Evolutionary conservation across 345 rosid species (phyloP).

Genomic region (Dimocarpus longan): DNA sequence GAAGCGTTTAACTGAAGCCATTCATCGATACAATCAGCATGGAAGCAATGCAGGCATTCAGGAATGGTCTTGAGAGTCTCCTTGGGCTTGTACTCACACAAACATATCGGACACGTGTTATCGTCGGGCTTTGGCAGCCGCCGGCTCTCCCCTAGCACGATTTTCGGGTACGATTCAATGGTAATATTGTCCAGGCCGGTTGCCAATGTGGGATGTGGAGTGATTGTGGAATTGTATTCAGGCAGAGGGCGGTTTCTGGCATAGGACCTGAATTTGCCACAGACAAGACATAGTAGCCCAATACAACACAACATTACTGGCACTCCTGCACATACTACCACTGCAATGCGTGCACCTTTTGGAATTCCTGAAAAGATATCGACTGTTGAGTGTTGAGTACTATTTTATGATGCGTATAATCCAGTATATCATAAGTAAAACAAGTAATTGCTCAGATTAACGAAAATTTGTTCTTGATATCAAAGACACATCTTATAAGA

Average conservation of each 20-base stretch:
- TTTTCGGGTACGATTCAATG: constrained; percentile 63
- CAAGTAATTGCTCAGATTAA: no score
- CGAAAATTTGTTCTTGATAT: no score
- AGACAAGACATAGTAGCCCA: constrained; percentile 43
- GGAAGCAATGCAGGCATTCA: constrained; percentile 73
- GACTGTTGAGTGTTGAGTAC: no score
- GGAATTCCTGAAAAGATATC: constrained; percentile 40
- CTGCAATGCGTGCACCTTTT: constrained; percentile 44
- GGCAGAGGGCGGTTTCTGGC: constrained; percentile 19
- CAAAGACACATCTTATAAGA: no score
- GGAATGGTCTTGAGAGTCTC: constrained; percentile 48
- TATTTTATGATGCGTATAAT: no score
- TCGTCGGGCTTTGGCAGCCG: constrained; percentile 47
- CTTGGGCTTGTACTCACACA: constrained; percentile 41
- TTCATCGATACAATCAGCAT: constrained; percentile 62
- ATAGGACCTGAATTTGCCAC: constrained; percentile 34
- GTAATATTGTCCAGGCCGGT: constrained; percentile 49
- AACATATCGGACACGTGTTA: constrained; percentile 44
- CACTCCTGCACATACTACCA: constrained; percentile 56
- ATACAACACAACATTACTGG: constrained; percentile 44
- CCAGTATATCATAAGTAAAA: no score
- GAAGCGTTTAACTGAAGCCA: constrained; percentile 65
- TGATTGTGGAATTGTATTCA: constrained; percentile 27
- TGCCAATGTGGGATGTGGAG: constrained; percentile 16
- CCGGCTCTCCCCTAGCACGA: constrained; percentile 44